Evolutionary conservation across 1,284 basidiomycete species (phyloP), one percentile per base, ranked within the genome.

Genomic region (Leccinum ponderosum): DNA sequence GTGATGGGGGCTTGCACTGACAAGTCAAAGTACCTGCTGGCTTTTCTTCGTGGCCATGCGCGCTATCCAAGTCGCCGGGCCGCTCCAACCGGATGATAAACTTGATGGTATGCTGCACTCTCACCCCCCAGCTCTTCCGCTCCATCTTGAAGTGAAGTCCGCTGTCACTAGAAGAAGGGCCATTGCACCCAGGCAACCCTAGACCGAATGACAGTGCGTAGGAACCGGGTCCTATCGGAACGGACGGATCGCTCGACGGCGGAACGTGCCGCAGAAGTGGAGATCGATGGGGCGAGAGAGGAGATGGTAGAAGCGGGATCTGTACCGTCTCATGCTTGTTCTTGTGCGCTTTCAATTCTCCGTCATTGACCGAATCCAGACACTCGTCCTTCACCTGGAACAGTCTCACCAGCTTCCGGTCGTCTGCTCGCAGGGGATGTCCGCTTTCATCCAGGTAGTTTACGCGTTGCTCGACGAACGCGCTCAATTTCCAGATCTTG

Each of bases 11-110:
- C 87, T 70, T 94, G 94, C 51, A 98, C 86, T 57, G 97, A 89
- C 68, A 98, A 95, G 73, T 98, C 96, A 75, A 93, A 96, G 67
- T 90, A 76, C 75, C 91, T 94, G 63, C 86, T 89, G 20, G 89
- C 57, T 1, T 54, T 20, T 59, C 59, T 4, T 81, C 87, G 71
- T 87, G 89, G 14, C 82, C 68, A 68, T 94, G 89, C 6, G 82
- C 80, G 37, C 77, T 67, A 20, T 52, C 50, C 15, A 39, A 39
- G 7, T 65, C 64, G 9, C 60, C 66, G 3, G 64, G 8, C 20
- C 89, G 79, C 74, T 96, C 91, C 20, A 98, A 90, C 7, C 96
- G 82, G 65, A 98, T 86, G 11, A 91, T 82, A 52, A 96, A 81
- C 77, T 95, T 95, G 61, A 99, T 78, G 63, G 81, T 76, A 76